phyloP scores from a whole-genome alignment of 306 rosid species.

The Inga oerstediana region DNA sequence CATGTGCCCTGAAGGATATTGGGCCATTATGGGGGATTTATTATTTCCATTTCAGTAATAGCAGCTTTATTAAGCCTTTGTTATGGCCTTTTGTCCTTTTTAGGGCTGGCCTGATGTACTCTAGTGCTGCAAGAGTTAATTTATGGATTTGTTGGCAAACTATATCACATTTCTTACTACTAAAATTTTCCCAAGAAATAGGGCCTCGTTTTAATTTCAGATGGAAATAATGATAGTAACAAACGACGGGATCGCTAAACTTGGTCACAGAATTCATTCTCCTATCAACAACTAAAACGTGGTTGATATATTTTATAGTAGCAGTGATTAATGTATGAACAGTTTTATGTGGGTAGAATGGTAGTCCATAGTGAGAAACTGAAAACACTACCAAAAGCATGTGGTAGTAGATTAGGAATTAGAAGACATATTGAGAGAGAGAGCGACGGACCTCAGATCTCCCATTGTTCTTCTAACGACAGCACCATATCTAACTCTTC shows the following conservation, averaged over 20 bases:
- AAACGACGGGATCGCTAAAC: background rate
- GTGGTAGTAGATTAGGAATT: background rate
- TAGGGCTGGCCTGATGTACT: slow-evolving; percentile 30
- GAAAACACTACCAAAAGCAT: background rate
- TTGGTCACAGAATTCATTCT: background rate
- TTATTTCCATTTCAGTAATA: slow-evolving; percentile 41
- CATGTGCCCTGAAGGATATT: slow-evolving; percentile 72
- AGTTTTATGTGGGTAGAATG: background rate
- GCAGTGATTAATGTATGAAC: background rate
- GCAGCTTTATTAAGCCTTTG: slow-evolving; percentile 38
- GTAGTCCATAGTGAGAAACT: background rate
- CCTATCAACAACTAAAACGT: background rate
- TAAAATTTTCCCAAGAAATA: slow-evolving; percentile 24
- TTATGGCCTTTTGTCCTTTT: slow-evolving; percentile 24
- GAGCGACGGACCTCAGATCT: slow-evolving; percentile 59
- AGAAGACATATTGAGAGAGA: slow-evolving; percentile 39
- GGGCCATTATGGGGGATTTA: slow-evolving; percentile 47
- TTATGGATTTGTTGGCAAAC: slow-evolving; percentile 46
- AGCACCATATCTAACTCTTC: slow-evolving; percentile 31
- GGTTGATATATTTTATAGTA: background rate
- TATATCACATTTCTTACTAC: slow-evolving; percentile 33
- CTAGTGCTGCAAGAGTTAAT: slow-evolving; percentile 37
- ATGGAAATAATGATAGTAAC: no score
- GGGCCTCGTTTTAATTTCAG: slow-evolving; percentile 3
- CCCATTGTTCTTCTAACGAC: slow-evolving; percentile 32